Conservation (phyloP, 495 filamentous ascomycete genomes). For the Letharia columbiana region DNA sequence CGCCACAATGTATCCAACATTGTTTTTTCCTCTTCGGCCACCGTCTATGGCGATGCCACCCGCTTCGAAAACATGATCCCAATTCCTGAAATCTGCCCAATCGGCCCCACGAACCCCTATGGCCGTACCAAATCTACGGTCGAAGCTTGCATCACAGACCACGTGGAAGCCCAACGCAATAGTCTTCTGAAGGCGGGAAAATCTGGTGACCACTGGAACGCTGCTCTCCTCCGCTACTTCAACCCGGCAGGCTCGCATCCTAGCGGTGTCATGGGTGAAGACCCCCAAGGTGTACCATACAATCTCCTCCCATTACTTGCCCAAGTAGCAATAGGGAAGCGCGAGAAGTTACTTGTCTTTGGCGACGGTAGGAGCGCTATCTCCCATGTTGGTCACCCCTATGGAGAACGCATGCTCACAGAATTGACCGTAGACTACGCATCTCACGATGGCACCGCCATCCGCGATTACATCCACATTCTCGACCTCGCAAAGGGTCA, state of each 20-base stretch:
- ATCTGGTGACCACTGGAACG: conserved; percentile 77
- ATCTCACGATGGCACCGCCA: conserved; percentile 75
- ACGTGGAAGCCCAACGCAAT: conserved; percentile 78
- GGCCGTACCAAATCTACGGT: conserved; percentile 90
- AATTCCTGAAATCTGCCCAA: conserved; percentile 92
- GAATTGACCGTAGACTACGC: conserved; percentile 60
- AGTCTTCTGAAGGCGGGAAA: conserved; percentile 74
- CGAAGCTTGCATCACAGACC: conserved; percentile 83
- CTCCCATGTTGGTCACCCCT: conserved; percentile 22
- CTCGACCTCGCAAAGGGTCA: conserved; percentile 85
- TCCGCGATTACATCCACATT: conserved; percentile 78
- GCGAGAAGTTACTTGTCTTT: conserved; percentile 90
- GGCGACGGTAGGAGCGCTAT: conserved; percentile 63
- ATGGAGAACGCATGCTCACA: conserved; percentile 22
- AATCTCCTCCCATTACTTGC: conserved; percentile 91
- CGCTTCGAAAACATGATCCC: conserved; percentile 97
- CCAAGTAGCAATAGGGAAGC: conserved; percentile 90
- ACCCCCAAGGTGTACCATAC: conserved; percentile 91
- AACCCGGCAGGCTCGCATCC: conserved; percentile 95
- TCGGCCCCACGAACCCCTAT: conserved; percentile 95
- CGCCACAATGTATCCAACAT: conserved; percentile 88
- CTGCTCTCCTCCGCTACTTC: conserved; percentile 89
- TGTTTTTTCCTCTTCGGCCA: conserved; percentile 94
- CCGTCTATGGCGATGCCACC: conserved; percentile 96
- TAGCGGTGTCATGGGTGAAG: conserved; percentile 95